A percentile compares a stretch with the other conserved stretches of the same genome.
Evolutionary conservation across 1,284 basidiomycete species (phyloP).

Genomic region (Heterobasidion occidentale): DNA sequence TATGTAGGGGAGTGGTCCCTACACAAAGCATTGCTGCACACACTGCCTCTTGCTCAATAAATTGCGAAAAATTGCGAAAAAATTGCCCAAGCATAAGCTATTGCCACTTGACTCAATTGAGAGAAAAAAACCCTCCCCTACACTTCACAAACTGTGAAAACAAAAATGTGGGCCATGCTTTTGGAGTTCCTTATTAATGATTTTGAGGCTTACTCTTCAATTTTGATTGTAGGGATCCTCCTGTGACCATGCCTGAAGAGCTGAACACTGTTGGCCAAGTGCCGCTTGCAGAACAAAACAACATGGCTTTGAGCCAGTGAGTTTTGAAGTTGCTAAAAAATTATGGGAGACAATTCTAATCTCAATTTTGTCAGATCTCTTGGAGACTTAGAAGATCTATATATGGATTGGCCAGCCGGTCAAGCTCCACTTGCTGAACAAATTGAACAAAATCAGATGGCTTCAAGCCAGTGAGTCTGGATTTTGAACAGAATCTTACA

Average conservation of each 20-base stretch:
- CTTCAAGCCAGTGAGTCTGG: not conserved
- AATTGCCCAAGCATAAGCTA: not conserved
- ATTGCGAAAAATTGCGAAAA: not conserved
- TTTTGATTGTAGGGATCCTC: not conserved
- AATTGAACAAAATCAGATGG: not conserved
- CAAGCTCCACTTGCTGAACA: too few species aligned
- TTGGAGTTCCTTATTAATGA: not conserved
- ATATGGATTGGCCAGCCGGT: too few species aligned
- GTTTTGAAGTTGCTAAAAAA: too few species aligned
- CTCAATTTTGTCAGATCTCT: too few species aligned
- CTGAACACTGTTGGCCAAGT: too few species aligned
- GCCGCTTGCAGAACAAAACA: too few species aligned
- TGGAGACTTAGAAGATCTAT: too few species aligned
- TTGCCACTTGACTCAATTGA: not conserved
- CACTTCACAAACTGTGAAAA: not conserved
- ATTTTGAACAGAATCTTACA: not conserved
- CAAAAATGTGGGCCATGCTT: not conserved
- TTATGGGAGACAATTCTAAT: too few species aligned
- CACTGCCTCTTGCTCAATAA: not conserved
- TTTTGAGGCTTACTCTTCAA: not conserved
- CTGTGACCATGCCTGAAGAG: not conserved
- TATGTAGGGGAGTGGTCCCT: too few species aligned
- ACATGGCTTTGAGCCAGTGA: too few species aligned
- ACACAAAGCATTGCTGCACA: too few species aligned
- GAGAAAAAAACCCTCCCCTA: not conserved